Evolutionary conservation across 2,329 filamentous ascomycete genomes (phyloP).

Genomic region (Diaporthe ampelina): DNA sequence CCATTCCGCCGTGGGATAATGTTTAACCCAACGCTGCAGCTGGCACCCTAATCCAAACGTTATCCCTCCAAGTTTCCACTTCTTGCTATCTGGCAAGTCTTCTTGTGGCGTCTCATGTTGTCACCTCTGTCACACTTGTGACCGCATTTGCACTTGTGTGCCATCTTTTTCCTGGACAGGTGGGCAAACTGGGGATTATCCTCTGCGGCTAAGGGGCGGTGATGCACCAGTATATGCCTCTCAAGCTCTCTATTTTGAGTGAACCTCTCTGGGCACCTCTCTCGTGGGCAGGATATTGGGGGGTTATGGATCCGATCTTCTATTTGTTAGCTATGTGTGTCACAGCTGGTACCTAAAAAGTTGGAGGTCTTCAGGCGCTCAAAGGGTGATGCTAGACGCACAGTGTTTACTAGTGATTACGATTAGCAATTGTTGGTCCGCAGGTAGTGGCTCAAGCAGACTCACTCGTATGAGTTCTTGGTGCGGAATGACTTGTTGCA

Average conservation of each 20-base stretch:
- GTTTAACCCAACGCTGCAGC: neutral
- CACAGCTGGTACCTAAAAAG: too few relatives aligned
- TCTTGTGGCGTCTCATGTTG: conserved; percentile 20
- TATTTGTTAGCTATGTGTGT: neutral
- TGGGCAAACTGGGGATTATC: conserved; percentile 23
- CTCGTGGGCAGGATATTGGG: neutral
- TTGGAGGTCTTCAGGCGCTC: neutral
- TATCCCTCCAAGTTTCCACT: neutral
- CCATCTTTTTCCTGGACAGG: neutral
- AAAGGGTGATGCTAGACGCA: neutral
- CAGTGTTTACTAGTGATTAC: neutral
- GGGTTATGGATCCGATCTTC: conserved; percentile 10
- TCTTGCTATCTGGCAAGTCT: neutral
- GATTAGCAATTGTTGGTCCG: neutral
- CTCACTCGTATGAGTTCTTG: neutral
- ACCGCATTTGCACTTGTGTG: conserved; percentile 9
- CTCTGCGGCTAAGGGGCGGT: neutral
- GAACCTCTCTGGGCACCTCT: neutral
- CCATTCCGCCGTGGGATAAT: neutral
- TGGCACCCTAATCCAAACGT: neutral
- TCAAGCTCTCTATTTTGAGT: conserved; percentile 24
- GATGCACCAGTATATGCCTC: conserved; percentile 22
- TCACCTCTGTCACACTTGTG: conserved; percentile 2
- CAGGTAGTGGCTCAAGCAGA: neutral
- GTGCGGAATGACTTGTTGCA: neutral